A percentile compares a stretch with the other conserved stretches of the same genome.
Evolutionary conservation across 768 basidiomycete genomes (phyloP).

Genomic region (Clitopilus passeckerianus): DNA sequence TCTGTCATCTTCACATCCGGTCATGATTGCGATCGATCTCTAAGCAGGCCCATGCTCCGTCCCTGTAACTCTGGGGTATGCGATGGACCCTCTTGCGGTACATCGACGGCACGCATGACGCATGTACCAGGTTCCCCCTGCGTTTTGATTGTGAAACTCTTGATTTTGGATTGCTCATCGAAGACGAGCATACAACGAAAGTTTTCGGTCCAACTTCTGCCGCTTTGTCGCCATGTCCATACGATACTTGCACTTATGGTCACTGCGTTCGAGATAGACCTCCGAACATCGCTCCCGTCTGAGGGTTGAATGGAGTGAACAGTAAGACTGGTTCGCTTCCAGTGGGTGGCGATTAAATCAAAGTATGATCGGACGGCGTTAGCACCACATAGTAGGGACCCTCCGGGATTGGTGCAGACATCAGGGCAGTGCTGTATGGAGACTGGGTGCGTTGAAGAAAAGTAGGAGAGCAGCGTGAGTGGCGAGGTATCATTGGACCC

Average conservation of each 20-base stretch:
- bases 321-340: slow-evolving; percentile 27
- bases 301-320: slow-evolving; percentile 19
- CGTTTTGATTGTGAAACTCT: slow-evolving; percentile 33
- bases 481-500: slow-evolving; percentile 24
- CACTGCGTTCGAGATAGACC: slow-evolving; percentile 19
- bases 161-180: slow-evolving; percentile 38
- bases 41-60: neutral
- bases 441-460: slow-evolving; percentile 32
- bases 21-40: neutral
- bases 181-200: slow-evolving; percentile 40
- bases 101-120: slow-evolving; percentile 40
- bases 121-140: slow-evolving; percentile 35
- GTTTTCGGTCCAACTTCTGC: slow-evolving; percentile 38
- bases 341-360: slow-evolving; percentile 41
- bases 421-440: slow-evolving; percentile 36
- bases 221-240: slow-evolving; percentile 43
- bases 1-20: neutral
- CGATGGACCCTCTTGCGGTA: slow-evolving; percentile 19
- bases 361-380: slow-evolving; percentile 48
- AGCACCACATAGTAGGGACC: slow-evolving; percentile 31
- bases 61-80: neutral
- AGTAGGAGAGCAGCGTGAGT: slow-evolving; percentile 27
- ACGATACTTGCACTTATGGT: slow-evolving; percentile 30
- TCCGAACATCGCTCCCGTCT: neutral
- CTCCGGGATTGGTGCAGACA: slow-evolving; percentile 24